Percentiles rank a stretch among this genome's conserved stretches.
Evolutionary conservation across 305 asterid species (phyloP).

Genomic region (Ilex paraguariensis): DNA sequence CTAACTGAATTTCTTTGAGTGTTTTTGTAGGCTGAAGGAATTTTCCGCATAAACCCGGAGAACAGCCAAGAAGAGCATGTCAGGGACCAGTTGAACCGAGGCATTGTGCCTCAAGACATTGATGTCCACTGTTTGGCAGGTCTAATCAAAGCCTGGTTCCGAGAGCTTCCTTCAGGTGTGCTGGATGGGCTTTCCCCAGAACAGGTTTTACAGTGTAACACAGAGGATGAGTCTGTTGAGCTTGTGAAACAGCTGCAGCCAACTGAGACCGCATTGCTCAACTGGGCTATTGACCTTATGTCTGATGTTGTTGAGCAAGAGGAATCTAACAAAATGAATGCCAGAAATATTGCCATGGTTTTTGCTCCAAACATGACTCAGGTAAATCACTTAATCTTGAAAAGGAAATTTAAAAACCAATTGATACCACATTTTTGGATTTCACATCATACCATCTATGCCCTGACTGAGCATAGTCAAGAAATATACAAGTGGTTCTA

Average conservation of each 20-base stretch:
- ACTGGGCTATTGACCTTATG: constrained; percentile 96
- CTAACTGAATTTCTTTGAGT: constrained; percentile 8
- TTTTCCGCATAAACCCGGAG: constrained; percentile 94
- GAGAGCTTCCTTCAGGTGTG: constrained; percentile 89
- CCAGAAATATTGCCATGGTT: constrained; percentile 94
- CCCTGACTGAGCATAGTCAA: too few relatives aligned
- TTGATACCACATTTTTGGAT: too few relatives aligned
- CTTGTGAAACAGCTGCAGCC: constrained; percentile 72
- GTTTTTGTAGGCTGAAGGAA: constrained; percentile 77
- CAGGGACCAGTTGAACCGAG: constrained; percentile 84
- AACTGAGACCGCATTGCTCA: constrained; percentile 71
- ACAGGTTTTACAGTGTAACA: constrained; percentile 71
- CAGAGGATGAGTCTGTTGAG: constrained; percentile 71
- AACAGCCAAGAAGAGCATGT: constrained; percentile 83
- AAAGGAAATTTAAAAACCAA: too few relatives aligned
- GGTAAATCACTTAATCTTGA: constrained; percentile 26
- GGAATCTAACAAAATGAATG: constrained; percentile 86
- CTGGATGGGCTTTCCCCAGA: constrained; percentile 90
- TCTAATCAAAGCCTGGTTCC: constrained; percentile 91
- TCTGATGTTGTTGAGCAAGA: constrained; percentile 94
- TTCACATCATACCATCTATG: too few relatives aligned
- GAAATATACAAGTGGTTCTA: too few relatives aligned
- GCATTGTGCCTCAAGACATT: constrained; percentile 78
- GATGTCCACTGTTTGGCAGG: constrained; percentile 96
- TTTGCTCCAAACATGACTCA: constrained; percentile 96